Evolutionary conservation across 2,329 filamentous ascomycete genomes (phyloP).

Genomic region (Ramularia collo-cygni): DNA sequence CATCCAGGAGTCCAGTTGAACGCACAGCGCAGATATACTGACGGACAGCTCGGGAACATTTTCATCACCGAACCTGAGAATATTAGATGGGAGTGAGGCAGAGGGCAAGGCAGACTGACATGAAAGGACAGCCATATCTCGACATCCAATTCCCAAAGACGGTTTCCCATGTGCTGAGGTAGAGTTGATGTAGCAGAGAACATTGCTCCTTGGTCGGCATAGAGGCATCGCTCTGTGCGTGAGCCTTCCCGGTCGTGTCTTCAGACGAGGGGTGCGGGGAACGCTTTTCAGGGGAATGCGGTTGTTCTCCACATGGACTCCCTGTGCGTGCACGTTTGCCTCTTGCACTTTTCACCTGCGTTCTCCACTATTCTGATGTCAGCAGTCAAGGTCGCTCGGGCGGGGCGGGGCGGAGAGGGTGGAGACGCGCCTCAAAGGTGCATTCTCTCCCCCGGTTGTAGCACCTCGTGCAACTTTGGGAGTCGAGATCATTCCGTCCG

Average conservation of each 20-base stretch:
- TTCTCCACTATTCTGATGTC: not conserved
- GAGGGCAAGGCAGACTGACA: slow-evolving; percentile 1
- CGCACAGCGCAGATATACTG: slow-evolving; percentile 8
- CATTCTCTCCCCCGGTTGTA: not conserved
- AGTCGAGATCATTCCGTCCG: not conserved
- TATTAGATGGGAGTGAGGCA: not conserved
- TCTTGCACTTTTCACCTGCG: not conserved
- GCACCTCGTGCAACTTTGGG: not conserved
- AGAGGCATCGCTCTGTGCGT: not conserved
- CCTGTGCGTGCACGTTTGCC: slow-evolving; percentile 1
- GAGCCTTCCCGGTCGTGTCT: too few relatives aligned
- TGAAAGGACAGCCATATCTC: slow-evolving; percentile 7
- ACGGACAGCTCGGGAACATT: slow-evolving; percentile 7
- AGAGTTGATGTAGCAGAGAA: not conserved
- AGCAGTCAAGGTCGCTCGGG: not conserved
- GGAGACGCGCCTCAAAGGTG: not conserved
- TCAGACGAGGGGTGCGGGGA: not conserved
- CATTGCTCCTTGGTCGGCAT: not conserved
- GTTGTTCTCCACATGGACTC: not conserved
- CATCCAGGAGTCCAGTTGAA: slow-evolving; percentile 11
- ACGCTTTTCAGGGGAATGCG: not conserved
- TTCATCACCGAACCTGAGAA: slow-evolving; percentile 8
- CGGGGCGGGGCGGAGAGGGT: not conserved
- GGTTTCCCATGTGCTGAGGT: not conserved
- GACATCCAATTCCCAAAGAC: slow-evolving; percentile 10